Base-by-base conservation (phyloP, 2,329 filamentous ascomycete genomes). In the Alternaria sp. region DNA sequence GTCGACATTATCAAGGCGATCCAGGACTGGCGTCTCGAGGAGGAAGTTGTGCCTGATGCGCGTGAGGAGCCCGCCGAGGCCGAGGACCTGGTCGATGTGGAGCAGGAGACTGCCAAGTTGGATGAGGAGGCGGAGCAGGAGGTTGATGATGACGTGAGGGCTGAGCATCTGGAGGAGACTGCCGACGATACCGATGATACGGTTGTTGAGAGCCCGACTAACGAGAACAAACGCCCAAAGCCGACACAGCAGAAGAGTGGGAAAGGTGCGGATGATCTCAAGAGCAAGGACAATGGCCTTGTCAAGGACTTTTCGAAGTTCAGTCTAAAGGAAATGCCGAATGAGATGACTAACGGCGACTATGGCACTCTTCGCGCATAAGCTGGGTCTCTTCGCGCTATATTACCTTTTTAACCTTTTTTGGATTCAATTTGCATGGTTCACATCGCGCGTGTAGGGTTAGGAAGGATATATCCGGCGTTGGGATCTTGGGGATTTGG, bases 1-100 rank as follows among this genome's bases (percentile, higher is more conserved):
- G 85, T 86, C 43, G 85, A 86, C 65, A 82, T 86, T 58, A 85
- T 86, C 64, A 73, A 80, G 32, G 79, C 80, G 4, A 84, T 86
- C 65, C 85, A 86, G 77, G 82, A 83, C 64, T 86, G 85, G 85
- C 75, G 82, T 43, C 73, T 86, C 38, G 82, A 84, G 45, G 79
- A 81, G 57, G 77, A 81, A 25, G 72, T 74, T 18, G 80, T 86
- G 16, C 85, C 85, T 9, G 84, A 86, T 77, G 79, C 81, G 62
- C 76, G 84, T 52, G 79, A 82, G 59, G 80, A 83, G 48, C 73
- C 75, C 16, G 72, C 80, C 60, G 73, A 81, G 50, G 74, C 72
- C 10, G 77, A 81, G 62, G 73, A 78, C 5, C 64, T 77, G 11
- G 59, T 76, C n/a, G 72, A 75, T 36, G 67, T 74, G 1, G 74